Base-by-base conservation (phyloP, 805 yeast genomes). In the Barnettozyma californica region DNA sequence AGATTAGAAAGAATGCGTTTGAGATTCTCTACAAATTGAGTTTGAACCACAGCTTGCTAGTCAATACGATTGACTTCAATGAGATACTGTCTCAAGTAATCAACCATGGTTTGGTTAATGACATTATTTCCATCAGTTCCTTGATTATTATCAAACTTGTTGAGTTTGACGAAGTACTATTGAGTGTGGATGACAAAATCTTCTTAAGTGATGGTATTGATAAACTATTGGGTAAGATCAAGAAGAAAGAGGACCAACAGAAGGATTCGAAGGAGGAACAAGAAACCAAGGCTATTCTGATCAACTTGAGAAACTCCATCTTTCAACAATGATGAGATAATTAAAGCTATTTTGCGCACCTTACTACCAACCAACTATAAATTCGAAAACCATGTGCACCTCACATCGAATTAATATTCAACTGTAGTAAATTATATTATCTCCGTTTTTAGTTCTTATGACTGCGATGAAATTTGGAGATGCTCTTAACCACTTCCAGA, bases 1-100 rank as follows among this genome's bases (percentile, higher is more conserved):
- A 81, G 50, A 77, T 80, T 50, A 73, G 96, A 46, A 85, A 85
- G 60, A 75, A 84, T 35, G 73, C 86, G 7, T 85, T 83, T 62
- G 95, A 87, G 59, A 67, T 83, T 20, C 66, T 87, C 26, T 83
- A 81, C 61, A 74, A 87, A 9, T 62, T 84, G 40, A 55, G 59
- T 8, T 45, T 61, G 46, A 59, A 57, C 44, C 62, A 59, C 25
- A 45, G 48, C 10, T 35, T 53, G 9, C 40, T 60, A 44, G 53
- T 46, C 34, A 54, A 51, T 35, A 44, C 43, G 18, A 51, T 74
- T 38, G 63, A 68, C 43, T 62, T 68, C 50, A 61, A 57, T 29
- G 66, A 62, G 33, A 59, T 75, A 13, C 62, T 69, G 5, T 54
- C 58, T 2, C 62, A 59, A 10, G 68, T 75, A 10, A 60, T 73